Evolutionary conservation across 2,329 filamentous ascomycete genomes (phyloP).

Genomic region (Claviceps humidiphila): DNA sequence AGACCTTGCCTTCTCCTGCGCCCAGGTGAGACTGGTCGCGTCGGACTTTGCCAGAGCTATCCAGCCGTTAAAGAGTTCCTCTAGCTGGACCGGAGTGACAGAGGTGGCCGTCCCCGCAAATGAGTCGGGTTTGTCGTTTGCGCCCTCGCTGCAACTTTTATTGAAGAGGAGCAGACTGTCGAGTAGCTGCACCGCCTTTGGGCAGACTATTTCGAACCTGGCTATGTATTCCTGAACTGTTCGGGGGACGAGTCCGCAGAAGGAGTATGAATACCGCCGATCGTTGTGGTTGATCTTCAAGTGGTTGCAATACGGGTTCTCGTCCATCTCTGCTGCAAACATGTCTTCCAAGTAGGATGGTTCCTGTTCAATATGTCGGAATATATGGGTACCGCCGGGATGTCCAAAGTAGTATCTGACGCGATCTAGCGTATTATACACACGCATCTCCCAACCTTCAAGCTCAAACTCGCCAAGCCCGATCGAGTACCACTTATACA

Average conservation of each 20-base stretch:
- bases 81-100: not conserved
- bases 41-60: not conserved
- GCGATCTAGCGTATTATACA: not conserved
- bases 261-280: constrained; percentile 3
- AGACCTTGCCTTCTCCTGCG: not conserved
- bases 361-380: constrained; percentile 8
- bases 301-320: not conserved
- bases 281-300: not conserved
- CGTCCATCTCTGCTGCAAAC: no score
- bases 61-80: not conserved
- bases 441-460: not conserved
- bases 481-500: not conserved
- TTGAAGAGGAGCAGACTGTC: constrained; percentile 8
- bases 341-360: not conserved
- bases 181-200: constrained; percentile 8
- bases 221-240: constrained; percentile 7
- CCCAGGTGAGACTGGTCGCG: not conserved
- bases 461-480: not conserved
- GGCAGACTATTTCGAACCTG: constrained; percentile 7
- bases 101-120: not conserved
- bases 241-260: constrained; percentile 13
- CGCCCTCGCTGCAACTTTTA: not conserved
- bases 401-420: constrained; percentile 14
- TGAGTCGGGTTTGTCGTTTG: not conserved
- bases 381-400: constrained; percentile 14